Evolutionary conservation across 2,329 filamentous ascomycete genomes (phyloP), one percentile per base, ranked within the genome.

Genomic region (Hymenoscyphus linearis): DNA sequence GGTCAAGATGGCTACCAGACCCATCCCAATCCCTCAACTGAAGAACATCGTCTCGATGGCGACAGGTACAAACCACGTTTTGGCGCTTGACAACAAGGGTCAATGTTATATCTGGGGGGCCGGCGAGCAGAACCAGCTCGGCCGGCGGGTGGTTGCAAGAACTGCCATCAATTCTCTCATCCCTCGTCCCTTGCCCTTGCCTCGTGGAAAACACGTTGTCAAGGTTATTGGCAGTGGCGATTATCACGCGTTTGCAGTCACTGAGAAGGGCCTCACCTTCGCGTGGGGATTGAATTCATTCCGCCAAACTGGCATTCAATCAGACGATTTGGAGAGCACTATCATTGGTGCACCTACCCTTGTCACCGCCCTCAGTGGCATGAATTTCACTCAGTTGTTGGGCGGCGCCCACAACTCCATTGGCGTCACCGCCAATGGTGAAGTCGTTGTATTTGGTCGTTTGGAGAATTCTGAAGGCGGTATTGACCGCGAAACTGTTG

Each of bases 231-330:
- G 75, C 2, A 76, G 79, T 64, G 91, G 91, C 52, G 84, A 87
- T 14, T 93, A 93, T 75, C 90, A 96, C 78, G 89, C 86, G 68
- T 93, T 96, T 69, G 88, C 88, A 56, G 82, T 91, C 55, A 82
- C 83, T 68, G 82, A 85, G 64, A 82, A 86, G 31, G 86, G 86
- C 44, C 80, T 83, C 34, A 87, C 93, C 35, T 95, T 86, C 75
- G 84, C 86, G 0, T 96, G 91, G 91, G 91, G 92, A 26, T 79
- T 93, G 34, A 96, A 96, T 80, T 92, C 89, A 76, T 96, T 90
- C 74, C 89, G 88, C 65, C 88, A 96, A 77, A 90, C 89, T 16
- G 91, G 88, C 37, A 80, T 88, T 62, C 78, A 79, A 16, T 80
- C 84, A 52, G 79, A 81, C 59, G 85, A 83, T 14, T 87, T 86